Evolutionary conservation across 495 filamentous ascomycete species (phyloP).

Genomic region (Jackrogersella multiformis): DNA sequence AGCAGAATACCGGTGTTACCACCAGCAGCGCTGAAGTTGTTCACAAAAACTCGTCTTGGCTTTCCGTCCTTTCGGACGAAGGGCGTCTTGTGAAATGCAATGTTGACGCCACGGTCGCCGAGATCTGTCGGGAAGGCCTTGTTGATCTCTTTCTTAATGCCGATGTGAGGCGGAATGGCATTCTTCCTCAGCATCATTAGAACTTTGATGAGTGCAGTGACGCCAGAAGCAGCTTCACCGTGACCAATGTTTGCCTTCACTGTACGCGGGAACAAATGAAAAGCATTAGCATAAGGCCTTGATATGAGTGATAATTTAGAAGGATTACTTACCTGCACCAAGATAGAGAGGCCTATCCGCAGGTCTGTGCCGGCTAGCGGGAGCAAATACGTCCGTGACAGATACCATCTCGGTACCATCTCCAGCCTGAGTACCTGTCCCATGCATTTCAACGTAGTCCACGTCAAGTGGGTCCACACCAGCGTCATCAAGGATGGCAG

Average conservation of each 20-base stretch:
- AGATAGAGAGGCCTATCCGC: slow-evolving; percentile 78
- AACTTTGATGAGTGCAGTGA: slow-evolving; percentile 83
- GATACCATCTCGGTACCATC: slow-evolving; percentile 83
- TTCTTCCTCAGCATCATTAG: slow-evolving; percentile 88
- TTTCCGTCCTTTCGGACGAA: slow-evolving; percentile 70
- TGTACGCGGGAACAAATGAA: too few relatives aligned
- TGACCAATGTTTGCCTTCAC: slow-evolving; percentile 92
- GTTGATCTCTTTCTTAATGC: slow-evolving; percentile 87
- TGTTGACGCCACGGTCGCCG: slow-evolving; percentile 76
- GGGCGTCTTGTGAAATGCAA: slow-evolving; percentile 63
- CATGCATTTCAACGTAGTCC: slow-evolving; percentile 88
- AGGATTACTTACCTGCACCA: too few relatives aligned
- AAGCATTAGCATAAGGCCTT: too few relatives aligned
- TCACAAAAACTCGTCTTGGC: slow-evolving; percentile 69
- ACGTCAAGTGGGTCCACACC: slow-evolving; percentile 77
- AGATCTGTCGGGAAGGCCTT: slow-evolving; percentile 81
- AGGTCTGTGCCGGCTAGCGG: slow-evolving; percentile 68
- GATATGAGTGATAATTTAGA: too few relatives aligned
- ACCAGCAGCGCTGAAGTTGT: slow-evolving; percentile 76
- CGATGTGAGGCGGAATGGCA: slow-evolving; percentile 83
- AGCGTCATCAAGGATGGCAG: slow-evolving; percentile 72
- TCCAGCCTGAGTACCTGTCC: slow-evolving; percentile 86
- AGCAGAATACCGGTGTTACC: slow-evolving; percentile 72
- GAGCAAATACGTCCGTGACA: slow-evolving; percentile 83
- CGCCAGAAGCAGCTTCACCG: slow-evolving; percentile 86